A percentile compares a stretch with the other conserved stretches of the same genome.
Conservation (phyloP, 148 eudicot genomes). For the Nepenthes gracilis region DNA sequence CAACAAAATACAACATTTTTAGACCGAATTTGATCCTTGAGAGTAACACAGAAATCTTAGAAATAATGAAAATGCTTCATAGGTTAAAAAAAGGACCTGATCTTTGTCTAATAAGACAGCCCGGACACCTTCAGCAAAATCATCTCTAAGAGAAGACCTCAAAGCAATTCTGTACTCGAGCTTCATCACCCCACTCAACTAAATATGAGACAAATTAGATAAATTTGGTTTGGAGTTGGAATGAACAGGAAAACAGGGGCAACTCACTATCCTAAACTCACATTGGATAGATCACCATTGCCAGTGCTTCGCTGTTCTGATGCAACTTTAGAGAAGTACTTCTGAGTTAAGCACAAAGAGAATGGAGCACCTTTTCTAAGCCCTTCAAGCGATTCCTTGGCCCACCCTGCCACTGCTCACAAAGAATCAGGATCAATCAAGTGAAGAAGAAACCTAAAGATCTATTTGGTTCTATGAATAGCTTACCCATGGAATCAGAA, state of each 20-base stretch:
- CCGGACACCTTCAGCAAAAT: constrained; percentile 90
- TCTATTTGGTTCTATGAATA: neutral
- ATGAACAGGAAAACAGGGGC: neutral
- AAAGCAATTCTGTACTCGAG: constrained; percentile 79
- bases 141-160: constrained; percentile 66
- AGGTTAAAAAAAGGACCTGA: constrained; percentile 46
- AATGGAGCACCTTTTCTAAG: constrained; percentile 79
- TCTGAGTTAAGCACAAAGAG: constrained; percentile 61
- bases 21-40: too few relatives aligned
- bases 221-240: too few relatives aligned
- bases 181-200: constrained; percentile 85
- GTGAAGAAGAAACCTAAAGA: neutral
- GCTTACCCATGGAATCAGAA: constrained; percentile 46
- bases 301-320: constrained; percentile 35
- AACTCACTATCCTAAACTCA: constrained; percentile 14
- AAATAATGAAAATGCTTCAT: neutral
- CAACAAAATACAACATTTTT: too few relatives aligned
- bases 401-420: constrained; percentile 72
- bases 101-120: constrained; percentile 91
- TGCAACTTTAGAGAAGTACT: constrained; percentile 68
- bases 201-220: neutral
- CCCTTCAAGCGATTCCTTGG: constrained; percentile 77
- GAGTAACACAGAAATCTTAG: too few relatives aligned
- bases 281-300: constrained; percentile 46
- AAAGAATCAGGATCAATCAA: constrained; percentile 2